These are phyloP conservation scores for Puccinia hordei DNA, from an alignment of 1,284 basidiomycete genomes.

Conservation along the genomic window DNA sequence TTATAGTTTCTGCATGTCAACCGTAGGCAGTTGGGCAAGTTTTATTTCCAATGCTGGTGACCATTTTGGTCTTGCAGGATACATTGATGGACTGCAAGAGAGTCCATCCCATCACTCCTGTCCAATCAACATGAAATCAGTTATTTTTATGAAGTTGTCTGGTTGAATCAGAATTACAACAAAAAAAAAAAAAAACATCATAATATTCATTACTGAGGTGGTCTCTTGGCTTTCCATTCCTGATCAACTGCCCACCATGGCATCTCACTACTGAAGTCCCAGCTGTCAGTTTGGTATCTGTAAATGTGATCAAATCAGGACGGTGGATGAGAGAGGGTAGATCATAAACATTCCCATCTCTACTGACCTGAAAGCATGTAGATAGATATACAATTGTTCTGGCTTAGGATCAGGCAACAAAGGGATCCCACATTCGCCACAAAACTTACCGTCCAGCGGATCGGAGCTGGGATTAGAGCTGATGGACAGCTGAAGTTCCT, in stretches of 20 bases:
- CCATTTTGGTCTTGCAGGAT: no score
- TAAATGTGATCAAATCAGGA: background rate
- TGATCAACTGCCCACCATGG: conserved; percentile 48
- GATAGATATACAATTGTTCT: conserved; percentile 85
- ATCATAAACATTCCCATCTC: background rate
- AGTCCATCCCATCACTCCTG: no score
- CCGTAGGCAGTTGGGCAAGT: no score
- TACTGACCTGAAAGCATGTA: conserved; percentile 78
- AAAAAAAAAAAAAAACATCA: no score
- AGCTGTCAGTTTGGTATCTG: conserved; percentile 47
- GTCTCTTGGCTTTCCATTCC: conserved; percentile 36
- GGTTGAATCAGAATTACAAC: no score
- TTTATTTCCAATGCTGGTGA: no score
- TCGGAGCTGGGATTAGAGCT: background rate
- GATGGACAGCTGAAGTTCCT: background rate
- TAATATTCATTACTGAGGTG: background rate
- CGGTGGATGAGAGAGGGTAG: no score
- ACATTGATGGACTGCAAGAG: no score
- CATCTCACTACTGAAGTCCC: conserved; percentile 47
- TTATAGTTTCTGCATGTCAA: no score
- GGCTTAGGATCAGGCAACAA: conserved; percentile 86
- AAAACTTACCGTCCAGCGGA: conserved; percentile 63
- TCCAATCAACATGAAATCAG: no score
- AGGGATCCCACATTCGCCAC: conserved; percentile 83
- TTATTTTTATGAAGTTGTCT: no score